Percentiles rank a stretch among this genome's conserved stretches.
These are phyloP conservation scores for Pseudogymnoascus pannorum DNA, from an alignment of 2,329 filamentous ascomycete species.

Conservation along the genomic window DNA sequence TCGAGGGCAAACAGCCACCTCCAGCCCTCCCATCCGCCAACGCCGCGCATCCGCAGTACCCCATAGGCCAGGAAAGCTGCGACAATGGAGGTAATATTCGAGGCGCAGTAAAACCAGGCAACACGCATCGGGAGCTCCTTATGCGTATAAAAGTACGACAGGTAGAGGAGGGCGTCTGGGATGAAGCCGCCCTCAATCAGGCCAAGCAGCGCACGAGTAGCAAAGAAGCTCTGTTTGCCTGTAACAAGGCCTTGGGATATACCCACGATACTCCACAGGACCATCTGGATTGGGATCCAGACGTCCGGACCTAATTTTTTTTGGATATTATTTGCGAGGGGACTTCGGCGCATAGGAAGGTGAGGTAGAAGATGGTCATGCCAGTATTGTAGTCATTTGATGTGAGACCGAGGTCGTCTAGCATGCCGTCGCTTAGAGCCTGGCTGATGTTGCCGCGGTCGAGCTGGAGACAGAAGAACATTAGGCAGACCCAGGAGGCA, in stretches of 20 bases:
- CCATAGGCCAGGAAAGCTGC: constrained; percentile 47
- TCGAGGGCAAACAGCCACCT: constrained; percentile 45
- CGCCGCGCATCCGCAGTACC: constrained; percentile 45
- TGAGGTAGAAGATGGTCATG: constrained; percentile 45
- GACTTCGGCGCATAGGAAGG: constrained; percentile 50
- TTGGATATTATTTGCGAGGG: constrained; percentile 53
- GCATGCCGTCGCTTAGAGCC: constrained; percentile 54
- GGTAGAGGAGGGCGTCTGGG: constrained; percentile 52
- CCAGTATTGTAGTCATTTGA: constrained; percentile 43
- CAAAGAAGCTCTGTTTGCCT: constrained; percentile 36
- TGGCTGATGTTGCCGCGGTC: constrained; percentile 52
- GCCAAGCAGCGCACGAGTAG: constrained; percentile 32
- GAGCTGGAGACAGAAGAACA: constrained; percentile 54
- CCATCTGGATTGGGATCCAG: constrained; percentile 46
- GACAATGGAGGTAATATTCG: constrained; percentile 40
- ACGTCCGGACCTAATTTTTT: constrained; percentile 47
- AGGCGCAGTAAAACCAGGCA: constrained; percentile 56
- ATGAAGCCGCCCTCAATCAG: constrained; percentile 43
- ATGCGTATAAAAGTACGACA: constrained; percentile 64
- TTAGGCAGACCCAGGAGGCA: constrained; percentile 45
- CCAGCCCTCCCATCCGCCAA: constrained; percentile 48
- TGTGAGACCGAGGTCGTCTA: constrained; percentile 39
- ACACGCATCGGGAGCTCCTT: constrained; percentile 54
- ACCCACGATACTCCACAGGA: constrained; percentile 42
- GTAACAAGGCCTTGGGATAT: constrained; percentile 38